A percentile compares a stretch with the other conserved stretches of the same genome.
Conservation (phyloP, 495 filamentous ascomycete genomes). For the Venustampulla echinocandica region DNA sequence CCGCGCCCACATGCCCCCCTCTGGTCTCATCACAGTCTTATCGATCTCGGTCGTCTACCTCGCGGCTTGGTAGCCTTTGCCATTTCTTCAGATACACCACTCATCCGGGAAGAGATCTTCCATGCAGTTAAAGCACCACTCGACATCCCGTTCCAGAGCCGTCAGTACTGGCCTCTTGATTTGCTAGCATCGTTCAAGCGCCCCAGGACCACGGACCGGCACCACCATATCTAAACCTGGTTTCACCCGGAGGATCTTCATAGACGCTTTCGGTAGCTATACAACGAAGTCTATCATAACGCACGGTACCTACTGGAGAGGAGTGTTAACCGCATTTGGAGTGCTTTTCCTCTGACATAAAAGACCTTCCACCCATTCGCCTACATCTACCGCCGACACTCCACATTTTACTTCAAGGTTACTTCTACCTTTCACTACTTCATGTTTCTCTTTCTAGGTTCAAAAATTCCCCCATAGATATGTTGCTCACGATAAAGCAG, state of each 20-base stretch:
- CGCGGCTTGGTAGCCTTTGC: slow-evolving; percentile 9
- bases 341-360: slow-evolving; percentile 14
- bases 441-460: slow-evolving; percentile 15
- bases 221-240: slow-evolving; percentile 3
- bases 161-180: slow-evolving; percentile 14
- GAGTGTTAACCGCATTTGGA: slow-evolving; percentile 19
- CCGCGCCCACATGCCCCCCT: neutral
- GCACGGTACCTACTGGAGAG: slow-evolving; percentile 21
- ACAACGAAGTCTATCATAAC: slow-evolving; percentile 12
- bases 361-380: slow-evolving; percentile 13
- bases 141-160: slow-evolving; percentile 11
- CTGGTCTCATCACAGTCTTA: slow-evolving; percentile 4
- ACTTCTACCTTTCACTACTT: slow-evolving; percentile 18
- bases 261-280: slow-evolving; percentile 10
- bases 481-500: slow-evolving; percentile 64
- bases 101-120: slow-evolving; percentile 10
- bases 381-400: slow-evolving; percentile 1
- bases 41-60: slow-evolving; percentile 13
- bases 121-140: slow-evolving; percentile 10
- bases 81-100: slow-evolving; percentile 7
- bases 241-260: slow-evolving; percentile 9
- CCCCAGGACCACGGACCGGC: slow-evolving; percentile 6
- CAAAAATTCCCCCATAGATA: slow-evolving; percentile 24
- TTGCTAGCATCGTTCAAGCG: slow-evolving; percentile 14
- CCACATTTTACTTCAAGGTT: slow-evolving; percentile 17